Percentiles rank a stretch among this genome's conserved stretches.
phyloP scores from a whole-genome alignment of 1,284 basidiomycete species.

The Peniophora sp. region DNA sequence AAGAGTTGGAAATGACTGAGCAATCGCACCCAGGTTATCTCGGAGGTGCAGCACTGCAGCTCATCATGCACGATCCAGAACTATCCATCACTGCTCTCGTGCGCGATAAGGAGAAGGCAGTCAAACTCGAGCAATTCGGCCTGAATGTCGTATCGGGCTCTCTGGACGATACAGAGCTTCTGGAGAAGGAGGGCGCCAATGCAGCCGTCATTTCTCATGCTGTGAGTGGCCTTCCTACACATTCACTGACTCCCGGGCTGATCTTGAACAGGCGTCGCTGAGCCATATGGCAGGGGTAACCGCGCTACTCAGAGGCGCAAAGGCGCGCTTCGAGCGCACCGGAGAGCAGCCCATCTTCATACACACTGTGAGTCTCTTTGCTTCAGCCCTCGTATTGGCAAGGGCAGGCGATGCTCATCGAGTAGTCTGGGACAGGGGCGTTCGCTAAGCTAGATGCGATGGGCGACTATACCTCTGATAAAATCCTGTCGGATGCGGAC shows the following conservation, averaged over 20 bases:
- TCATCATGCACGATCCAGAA: slow-evolving; percentile 11
- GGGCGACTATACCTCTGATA: slow-evolving; percentile 9
- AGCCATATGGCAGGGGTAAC: slow-evolving; percentile 27
- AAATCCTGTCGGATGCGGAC: slow-evolving; percentile 3
- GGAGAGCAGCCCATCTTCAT: slow-evolving; percentile 35
- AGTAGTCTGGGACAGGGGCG: slow-evolving; percentile 22
- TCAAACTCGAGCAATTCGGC: slow-evolving; percentile 4
- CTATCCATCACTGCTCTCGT: neutral
- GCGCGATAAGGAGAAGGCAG: neutral
- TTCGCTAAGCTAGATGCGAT: slow-evolving; percentile 28
- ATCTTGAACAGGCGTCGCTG: neutral
- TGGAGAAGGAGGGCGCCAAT: neutral
- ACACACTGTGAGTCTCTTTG: slow-evolving; percentile 26
- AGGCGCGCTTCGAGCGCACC: slow-evolving; percentile 27
- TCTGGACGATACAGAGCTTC: slow-evolving; percentile 10
- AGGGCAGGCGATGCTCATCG: no score
- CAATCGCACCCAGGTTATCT: neutral
- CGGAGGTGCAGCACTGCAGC: neutral
- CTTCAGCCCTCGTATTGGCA: neutral
- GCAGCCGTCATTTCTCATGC: neutral
- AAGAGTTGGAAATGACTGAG: no score
- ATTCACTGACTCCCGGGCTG: neutral
- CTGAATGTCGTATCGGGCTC: neutral
- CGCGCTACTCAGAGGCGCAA: slow-evolving; percentile 39
- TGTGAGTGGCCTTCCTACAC: neutral